A percentile compares a stretch with the other conserved stretches of the same genome.
These are phyloP conservation scores for Scolecobasidium constrictum DNA, from an alignment of 2,329 filamentous ascomycete genomes.

Conservation along the genomic window DNA sequence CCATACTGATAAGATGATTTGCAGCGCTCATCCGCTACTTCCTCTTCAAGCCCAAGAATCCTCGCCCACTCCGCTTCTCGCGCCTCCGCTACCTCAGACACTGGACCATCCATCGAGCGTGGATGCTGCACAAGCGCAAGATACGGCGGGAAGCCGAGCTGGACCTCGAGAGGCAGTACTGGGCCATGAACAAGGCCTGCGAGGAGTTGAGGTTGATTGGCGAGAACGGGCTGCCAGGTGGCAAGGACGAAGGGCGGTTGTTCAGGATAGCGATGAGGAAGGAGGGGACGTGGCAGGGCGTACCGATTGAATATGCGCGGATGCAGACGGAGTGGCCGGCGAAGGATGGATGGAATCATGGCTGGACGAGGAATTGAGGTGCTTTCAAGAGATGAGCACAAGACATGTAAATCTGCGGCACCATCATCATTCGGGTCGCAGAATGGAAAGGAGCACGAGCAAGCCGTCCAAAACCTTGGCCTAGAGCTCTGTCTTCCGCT, in stretches of 20 bases:
- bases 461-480: too few relatives aligned
- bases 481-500: too few relatives aligned
- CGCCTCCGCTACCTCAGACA: conserved; percentile 82
- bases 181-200: conserved; percentile 73
- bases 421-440: too few relatives aligned
- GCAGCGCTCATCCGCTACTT: conserved; percentile 58
- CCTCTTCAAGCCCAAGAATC: conserved; percentile 56
- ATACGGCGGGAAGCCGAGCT: conserved; percentile 52
- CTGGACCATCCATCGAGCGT: conserved; percentile 98
- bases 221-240: conserved; percentile 28
- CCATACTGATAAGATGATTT: too few relatives aligned
- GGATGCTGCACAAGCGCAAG: conserved; percentile 68
- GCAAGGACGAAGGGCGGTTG: conserved; percentile 55
- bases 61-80: conserved; percentile 75
- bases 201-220: conserved; percentile 61
- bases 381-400: too few relatives aligned
- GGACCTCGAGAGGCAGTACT: conserved; percentile 69
- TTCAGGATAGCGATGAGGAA: conserved; percentile 88
- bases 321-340: conserved; percentile 74
- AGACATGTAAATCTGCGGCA: too few relatives aligned
- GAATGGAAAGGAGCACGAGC: too few relatives aligned
- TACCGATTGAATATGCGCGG: conserved; percentile 81
- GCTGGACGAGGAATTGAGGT: conserved; percentile 55
- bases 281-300: conserved; percentile 61
- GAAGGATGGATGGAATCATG: conserved; percentile 80